These are phyloP conservation scores for Plasmodium ovale DNA, from an alignment of 169 alveolate genomes.

Conservation along the genomic window DNA sequence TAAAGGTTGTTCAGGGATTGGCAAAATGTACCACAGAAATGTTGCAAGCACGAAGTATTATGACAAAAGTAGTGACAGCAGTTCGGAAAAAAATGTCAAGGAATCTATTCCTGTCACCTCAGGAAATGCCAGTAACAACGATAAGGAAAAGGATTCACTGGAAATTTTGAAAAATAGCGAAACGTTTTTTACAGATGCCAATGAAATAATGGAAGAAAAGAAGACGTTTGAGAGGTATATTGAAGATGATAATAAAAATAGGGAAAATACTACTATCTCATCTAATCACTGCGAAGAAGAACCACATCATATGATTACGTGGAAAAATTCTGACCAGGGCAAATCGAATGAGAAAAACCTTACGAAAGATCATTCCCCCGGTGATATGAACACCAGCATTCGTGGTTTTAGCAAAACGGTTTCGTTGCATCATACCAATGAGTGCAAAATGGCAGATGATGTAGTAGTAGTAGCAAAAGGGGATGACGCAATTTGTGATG, in stretches of 20 bases:
- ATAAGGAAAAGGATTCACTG: slow-evolving; percentile 5
- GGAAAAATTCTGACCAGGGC: neutral
- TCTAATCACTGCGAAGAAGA: no score
- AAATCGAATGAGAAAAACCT: neutral
- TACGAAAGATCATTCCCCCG: neutral
- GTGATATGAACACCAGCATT: neutral
- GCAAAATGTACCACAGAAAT: slow-evolving; percentile 23
- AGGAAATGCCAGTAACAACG: neutral
- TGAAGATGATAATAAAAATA: slow-evolving; percentile 14
- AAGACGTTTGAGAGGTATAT: slow-evolving; percentile 4
- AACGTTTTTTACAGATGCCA: neutral
- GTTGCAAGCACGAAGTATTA: slow-evolving; percentile 33
- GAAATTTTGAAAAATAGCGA: neutral
- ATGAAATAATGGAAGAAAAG: slow-evolving; percentile 9
- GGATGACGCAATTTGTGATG: no score
- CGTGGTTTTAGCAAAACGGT: no score
- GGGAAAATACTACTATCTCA: neutral
- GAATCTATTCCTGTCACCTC: neutral
- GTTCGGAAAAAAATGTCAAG: neutral
- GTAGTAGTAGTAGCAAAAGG: neutral
- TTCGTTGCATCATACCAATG: no score
- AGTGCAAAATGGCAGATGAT: no score
- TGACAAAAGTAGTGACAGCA: neutral
- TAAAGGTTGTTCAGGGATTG: neutral
- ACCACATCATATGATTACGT: no score